Percentiles rank a stretch among this genome's conserved stretches.
phyloP scores from a whole-genome alignment of 2,329 filamentous ascomycete genomes.

The Fusarium papillatum region DNA sequence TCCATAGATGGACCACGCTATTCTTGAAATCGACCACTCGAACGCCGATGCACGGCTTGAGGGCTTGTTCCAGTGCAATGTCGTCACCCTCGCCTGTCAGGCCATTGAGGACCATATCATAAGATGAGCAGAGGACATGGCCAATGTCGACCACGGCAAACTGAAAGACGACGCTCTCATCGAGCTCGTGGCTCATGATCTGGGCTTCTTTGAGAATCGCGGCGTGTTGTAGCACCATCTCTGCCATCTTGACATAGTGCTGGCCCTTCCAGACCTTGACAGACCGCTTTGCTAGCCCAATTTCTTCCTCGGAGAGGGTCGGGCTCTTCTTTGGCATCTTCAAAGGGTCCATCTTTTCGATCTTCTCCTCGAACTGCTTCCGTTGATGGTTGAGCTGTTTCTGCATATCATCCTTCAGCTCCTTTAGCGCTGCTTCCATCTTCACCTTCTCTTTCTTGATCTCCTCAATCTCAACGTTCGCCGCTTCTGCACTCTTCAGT shows the following conservation, averaged over 20 bases:
- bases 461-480: conserved; percentile 85
- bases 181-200: conserved; percentile 97
- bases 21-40: conserved; percentile 93
- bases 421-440: conserved; percentile 86
- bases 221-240: conserved; percentile 90
- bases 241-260: conserved; percentile 94
- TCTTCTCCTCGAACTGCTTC: conserved; percentile 85
- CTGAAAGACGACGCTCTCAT: conserved; percentile 93
- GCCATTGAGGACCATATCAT: conserved; percentile 95
- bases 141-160: conserved; percentile 93
- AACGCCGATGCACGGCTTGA: conserved; percentile 92
- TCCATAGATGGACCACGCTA: conserved; percentile 92
- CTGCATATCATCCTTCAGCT: conserved; percentile 91
- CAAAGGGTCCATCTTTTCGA: conserved; percentile 80
- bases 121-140: conserved; percentile 91
- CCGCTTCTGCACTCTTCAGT: conserved; percentile 80
- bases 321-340: conserved; percentile 72
- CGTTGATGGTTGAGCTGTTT: conserved; percentile 87
- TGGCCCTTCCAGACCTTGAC: conserved; percentile 84
- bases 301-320: conserved; percentile 79
- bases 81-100: conserved; percentile 89
- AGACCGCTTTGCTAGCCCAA: conserved; percentile 75
- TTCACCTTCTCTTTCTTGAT: conserved; percentile 84
- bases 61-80: conserved; percentile 81
- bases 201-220: conserved; percentile 94